These are phyloP conservation scores for Nemania sp. DNA, from an alignment of 2,329 filamentous ascomycete species.

Conservation along the genomic window DNA sequence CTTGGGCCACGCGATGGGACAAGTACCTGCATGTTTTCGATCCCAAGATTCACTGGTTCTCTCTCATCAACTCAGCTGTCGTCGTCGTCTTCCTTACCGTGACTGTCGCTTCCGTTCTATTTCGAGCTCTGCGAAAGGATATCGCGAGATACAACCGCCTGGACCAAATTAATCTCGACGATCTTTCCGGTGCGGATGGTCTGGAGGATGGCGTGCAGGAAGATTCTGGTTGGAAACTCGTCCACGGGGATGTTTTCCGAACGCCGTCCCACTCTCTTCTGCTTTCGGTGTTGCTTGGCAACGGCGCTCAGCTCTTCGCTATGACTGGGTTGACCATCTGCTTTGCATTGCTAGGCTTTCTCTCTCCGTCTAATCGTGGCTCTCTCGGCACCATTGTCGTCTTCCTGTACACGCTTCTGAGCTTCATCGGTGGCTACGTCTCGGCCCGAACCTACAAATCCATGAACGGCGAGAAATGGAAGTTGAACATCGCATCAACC, in stretches of 20 bases:
- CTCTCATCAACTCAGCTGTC: slow-evolving; percentile 91
- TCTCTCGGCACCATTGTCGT: slow-evolving; percentile 93
- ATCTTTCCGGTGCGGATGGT: slow-evolving; percentile 77
- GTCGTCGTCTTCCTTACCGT: slow-evolving; percentile 91
- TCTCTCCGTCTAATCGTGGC: slow-evolving; percentile 94
- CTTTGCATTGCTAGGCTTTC: slow-evolving; percentile 90
- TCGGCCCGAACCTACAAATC: slow-evolving; percentile 93
- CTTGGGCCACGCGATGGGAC: slow-evolving; percentile 97
- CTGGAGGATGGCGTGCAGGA: slow-evolving; percentile 94
- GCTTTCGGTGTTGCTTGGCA: slow-evolving; percentile 86
- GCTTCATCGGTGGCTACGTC: slow-evolving; percentile 88
- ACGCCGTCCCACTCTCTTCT: slow-evolving; percentile 81
- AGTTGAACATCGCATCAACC: slow-evolving; percentile 87
- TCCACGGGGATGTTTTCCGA: slow-evolving; percentile 96
- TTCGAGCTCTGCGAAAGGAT: slow-evolving; percentile 88
- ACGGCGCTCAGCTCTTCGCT: slow-evolving; percentile 93
- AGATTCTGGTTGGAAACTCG: slow-evolving; percentile 97
- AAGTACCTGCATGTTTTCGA: slow-evolving; percentile 98
- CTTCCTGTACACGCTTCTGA: slow-evolving; percentile 89
- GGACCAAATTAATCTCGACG: slow-evolving; percentile 87
- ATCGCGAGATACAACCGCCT: slow-evolving; percentile 96
- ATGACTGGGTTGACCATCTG: slow-evolving; percentile 95
- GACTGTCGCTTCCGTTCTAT: slow-evolving; percentile 89
- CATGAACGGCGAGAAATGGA: slow-evolving; percentile 91
- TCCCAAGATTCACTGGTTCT: slow-evolving; percentile 99